These are phyloP conservation scores for Tylopilus subfusipes DNA, from an alignment of 768 basidiomycete species.

Conservation along the genomic window DNA sequence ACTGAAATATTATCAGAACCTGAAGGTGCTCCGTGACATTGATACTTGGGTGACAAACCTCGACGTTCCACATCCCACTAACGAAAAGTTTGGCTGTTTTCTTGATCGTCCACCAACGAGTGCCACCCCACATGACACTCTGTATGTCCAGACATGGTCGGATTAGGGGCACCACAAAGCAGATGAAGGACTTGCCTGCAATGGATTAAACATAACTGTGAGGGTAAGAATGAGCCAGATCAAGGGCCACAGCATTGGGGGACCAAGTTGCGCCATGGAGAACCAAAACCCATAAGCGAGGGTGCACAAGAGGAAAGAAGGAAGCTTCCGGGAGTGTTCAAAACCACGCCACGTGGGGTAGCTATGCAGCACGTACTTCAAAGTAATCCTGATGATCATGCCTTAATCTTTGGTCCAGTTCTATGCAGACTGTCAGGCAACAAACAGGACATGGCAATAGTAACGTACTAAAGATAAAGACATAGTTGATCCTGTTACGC, in stretches of 20 bases:
- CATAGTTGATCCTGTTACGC: constrained; percentile 77
- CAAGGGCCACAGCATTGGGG: constrained; percentile 75
- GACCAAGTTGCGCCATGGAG: constrained; percentile 67
- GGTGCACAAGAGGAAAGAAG: constrained; percentile 70
- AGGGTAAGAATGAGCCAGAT: constrained; percentile 71
- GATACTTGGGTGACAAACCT: constrained; percentile 43
- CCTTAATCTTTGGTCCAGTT: constrained; percentile 64
- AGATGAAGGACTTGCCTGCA: constrained; percentile 47
- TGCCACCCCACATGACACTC: constrained; percentile 35
- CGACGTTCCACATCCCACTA: constrained; percentile 70
- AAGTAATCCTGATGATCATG: constrained; percentile 79
- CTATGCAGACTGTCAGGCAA: constrained; percentile 34
- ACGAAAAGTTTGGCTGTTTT: constrained; percentile 58
- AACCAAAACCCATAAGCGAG: constrained; percentile 83
- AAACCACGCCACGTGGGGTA: not conserved
- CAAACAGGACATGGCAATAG: not conserved
- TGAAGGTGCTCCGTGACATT: not conserved
- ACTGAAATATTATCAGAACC: constrained; percentile 39
- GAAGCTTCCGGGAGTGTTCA: constrained; percentile 49
- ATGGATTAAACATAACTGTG: constrained; percentile 68
- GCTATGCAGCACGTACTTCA: constrained; percentile 41
- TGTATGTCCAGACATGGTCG: constrained; percentile 38
- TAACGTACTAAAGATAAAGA: constrained; percentile 80
- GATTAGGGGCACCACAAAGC: not conserved
- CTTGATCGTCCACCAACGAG: constrained; percentile 77